These are phyloP conservation scores for Mesembryanthemum crystallinum DNA, from an alignment of 148 eudicot species.

Conservation along the genomic window DNA sequence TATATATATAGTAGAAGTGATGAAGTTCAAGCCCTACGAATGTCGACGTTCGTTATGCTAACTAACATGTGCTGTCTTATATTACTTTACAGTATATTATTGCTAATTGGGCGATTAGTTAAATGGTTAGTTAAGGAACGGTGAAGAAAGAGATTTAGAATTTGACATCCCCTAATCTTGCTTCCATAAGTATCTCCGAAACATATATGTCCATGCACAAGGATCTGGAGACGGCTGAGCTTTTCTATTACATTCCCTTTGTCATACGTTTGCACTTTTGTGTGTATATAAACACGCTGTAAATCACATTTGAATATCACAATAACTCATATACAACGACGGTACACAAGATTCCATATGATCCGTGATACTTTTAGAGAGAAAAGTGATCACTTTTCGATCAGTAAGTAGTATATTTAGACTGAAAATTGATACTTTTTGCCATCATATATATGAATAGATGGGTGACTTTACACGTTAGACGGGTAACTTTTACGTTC, in stretches of 20 bases:
- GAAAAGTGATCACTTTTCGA: too few species aligned
- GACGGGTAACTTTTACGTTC: too few species aligned
- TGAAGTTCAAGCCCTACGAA: neutral
- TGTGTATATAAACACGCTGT: too few species aligned
- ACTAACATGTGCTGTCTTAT: constrained; percentile 26
- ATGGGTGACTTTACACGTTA: too few species aligned
- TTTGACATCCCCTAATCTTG: neutral
- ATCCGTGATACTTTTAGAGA: too few species aligned
- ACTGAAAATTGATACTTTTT: too few species aligned
- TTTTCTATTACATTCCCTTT: neutral
- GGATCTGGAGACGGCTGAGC: neutral
- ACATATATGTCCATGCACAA: neutral
- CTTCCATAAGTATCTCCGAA: neutral
- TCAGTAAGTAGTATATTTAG: too few species aligned
- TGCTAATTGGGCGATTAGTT: neutral
- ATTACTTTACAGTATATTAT: neutral
- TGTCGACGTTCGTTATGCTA: constrained; percentile 18
- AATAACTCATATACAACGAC: too few species aligned
- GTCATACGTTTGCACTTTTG: too few species aligned
- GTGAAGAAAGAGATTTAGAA: neutral
- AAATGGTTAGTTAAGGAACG: neutral
- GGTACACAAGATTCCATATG: too few species aligned
- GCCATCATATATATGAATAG: too few species aligned
- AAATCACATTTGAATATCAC: too few species aligned
- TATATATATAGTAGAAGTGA: neutral